Evolutionary conservation across 768 basidiomycete species (phyloP), one percentile per base, ranked within the genome.

Genomic region (Hypholoma fasciculare): DNA sequence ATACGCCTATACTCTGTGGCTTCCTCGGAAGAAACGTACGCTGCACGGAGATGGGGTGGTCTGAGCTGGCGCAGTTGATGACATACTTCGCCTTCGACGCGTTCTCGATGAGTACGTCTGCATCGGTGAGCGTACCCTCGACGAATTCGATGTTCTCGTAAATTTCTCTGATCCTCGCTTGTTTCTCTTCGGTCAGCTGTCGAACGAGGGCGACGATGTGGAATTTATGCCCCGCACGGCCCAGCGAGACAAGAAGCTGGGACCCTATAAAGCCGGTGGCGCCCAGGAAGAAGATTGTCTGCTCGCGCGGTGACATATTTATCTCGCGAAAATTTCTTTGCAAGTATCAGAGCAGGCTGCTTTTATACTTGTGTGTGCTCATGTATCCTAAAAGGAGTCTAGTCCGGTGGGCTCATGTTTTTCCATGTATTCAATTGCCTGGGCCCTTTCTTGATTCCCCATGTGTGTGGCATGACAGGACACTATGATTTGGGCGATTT

Each of bases 261-360:
- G 73, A 76, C 19, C 76, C 77, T 38, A 79, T 65, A 63, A 74
- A 79, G 17, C 79, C 78, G 2, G 78, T 78, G 0, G 78, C 79
- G 7, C 79, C 78, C 14, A 80, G 66, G 52, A 78, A 69, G 65
- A 80, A 76, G 56, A 79, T 64, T 11, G 66, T 65, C 14, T 57
- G 19, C 19, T 63, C 52, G 12, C 34, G 16, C 17, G 14, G 19
- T 36, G 20, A 19, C 17, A 19, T 51, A 23, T 4, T 23, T 23
- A 23, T 51, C 27, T 3, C 16, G 8, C 26, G 48, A 38, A 20
- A 38, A 3, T 34, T 34, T 34, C 23, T 34, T 9, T 34, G 30
- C 30, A 34, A 34, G 30, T 34, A 34, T 7, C 23, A 34, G 7
- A 34, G 9, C 30, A 6, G 6, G 30, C 30, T 7, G 30, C 30